Conservation (phyloP, 148 eudicot species). For the Vaccinium corymbosum region DNA sequence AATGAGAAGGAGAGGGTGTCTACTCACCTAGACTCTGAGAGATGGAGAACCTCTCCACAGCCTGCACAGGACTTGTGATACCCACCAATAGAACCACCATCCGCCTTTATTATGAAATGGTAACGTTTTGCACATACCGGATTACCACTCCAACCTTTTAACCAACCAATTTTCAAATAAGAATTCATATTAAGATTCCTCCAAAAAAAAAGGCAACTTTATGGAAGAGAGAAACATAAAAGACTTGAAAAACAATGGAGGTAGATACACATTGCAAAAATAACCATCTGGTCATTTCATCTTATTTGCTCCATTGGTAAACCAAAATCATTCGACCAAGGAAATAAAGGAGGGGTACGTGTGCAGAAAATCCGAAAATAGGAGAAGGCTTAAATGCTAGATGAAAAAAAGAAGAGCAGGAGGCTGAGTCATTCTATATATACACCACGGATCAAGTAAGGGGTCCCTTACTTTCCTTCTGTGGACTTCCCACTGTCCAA, state of each 20-base stretch:
- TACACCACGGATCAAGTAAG: no score
- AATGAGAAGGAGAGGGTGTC: not conserved
- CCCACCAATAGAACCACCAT: constrained; percentile 77
- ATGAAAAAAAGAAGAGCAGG: not conserved
- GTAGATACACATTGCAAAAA: not conserved
- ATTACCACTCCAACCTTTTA: constrained; percentile 71
- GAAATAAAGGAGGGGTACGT: not conserved
- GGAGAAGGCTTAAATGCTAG: not conserved
- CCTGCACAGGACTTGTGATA: constrained; percentile 66
- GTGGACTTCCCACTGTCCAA: no score
- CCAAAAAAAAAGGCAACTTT: not conserved
- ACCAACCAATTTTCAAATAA: constrained; percentile 8
- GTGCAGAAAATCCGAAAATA: no score
- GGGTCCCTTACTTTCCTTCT: no score
- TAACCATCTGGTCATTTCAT: not conserved
- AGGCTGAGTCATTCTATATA: not conserved
- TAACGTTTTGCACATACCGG: constrained; percentile 62
- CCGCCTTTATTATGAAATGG: constrained; percentile 57
- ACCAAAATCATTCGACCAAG: not conserved
- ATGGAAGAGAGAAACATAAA: not conserved
- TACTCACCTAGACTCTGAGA: constrained; percentile 72
- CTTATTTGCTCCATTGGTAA: not conserved
- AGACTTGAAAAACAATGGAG: not conserved
- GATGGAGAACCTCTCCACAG: constrained; percentile 57
- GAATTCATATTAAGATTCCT: not conserved